Evolutionary conservation across 257 asterid species (phyloP), one percentile per base, ranked within the genome.

Genomic region (Przewalskia tangutica): DNA sequence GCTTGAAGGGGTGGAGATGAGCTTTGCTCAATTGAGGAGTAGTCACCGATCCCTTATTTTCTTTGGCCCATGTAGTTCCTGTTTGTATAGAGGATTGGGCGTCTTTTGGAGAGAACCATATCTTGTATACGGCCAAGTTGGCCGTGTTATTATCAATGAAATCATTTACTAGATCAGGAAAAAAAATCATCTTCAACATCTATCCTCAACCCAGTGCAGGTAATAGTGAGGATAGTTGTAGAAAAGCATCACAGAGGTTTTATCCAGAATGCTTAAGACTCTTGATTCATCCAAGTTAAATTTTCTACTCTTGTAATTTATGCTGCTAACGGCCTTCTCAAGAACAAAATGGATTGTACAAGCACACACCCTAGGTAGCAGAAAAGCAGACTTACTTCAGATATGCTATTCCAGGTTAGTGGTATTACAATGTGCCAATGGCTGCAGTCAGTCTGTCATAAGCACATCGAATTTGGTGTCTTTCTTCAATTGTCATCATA

Each of bases 401-500:
- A 23, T 42, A 18, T 36, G n/a, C 73, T 50, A 67, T 71, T 84
- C 82, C 55, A 83, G 36, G 76, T 87, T 82, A 81, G 20, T 77
- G 50, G 81, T 54, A 81, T 59, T 77, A 76, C 66, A 34, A 82
- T 81, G 79, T 63, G 54, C 70, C n/a, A 77, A 63, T 55, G 80
- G 79, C 80, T 20, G 83, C 87, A 84, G 82, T 89, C 76, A 94
- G 84, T 58, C 27, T 84, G 78, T 89, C 91, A 67, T 82, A 85
- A 27, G 90, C 91, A 73, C 82, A 84, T 84, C 88, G 88, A 79
- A 90, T 83, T 76, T 90, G 84, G 83, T 90, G 92, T 81, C 88
- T 90, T 60, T 90, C 93, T 86, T 90, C 97, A 78, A 91, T 80
- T 14, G 84, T 88, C 86, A 89, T 83, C 81, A 85, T 89, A 71